Conservation (phyloP, 768 basidiomycete genomes). For the Rhodotorula paludigena region DNA sequence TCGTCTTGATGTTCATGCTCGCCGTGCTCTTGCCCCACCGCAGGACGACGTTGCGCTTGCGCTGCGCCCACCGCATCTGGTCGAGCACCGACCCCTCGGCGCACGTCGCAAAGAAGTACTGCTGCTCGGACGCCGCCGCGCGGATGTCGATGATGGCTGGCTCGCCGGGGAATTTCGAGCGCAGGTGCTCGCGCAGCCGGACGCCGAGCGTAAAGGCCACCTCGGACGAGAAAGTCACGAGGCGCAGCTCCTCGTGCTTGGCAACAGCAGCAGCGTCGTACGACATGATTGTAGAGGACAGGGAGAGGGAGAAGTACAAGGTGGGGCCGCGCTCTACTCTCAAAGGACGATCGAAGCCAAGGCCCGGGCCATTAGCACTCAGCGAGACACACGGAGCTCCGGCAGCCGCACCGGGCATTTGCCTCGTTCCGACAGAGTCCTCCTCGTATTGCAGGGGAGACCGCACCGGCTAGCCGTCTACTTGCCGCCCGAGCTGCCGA, state of each 20-base stretch:
- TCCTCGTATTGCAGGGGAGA: too few species aligned
- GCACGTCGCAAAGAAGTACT: conserved; percentile 18
- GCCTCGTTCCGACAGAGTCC: too few species aligned
- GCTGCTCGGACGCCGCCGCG: conserved; percentile 1
- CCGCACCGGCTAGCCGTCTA: not conserved
- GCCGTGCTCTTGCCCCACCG: conserved; percentile 26
- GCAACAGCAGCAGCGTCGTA: conserved; percentile 14
- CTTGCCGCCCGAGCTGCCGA: not conserved
- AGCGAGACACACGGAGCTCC: too few species aligned
- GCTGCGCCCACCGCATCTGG: conserved; percentile 14
- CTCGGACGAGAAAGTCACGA: conserved; percentile 13
- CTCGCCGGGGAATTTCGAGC: not conserved
- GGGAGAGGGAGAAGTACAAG: not conserved
- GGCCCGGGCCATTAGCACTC: too few species aligned
- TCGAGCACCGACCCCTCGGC: conserved; percentile 1
- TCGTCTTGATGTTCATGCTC: conserved; percentile 15
- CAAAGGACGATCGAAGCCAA: too few species aligned
- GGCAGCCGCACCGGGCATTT: too few species aligned
- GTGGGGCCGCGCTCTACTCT: too few species aligned
- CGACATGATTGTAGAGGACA: not conserved
- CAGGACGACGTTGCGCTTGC: conserved; percentile 20
- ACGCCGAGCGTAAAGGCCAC: conserved; percentile 15
- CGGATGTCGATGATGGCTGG: conserved; percentile 23
- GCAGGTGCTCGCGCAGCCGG: not conserved
- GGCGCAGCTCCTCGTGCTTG: conserved; percentile 6